Conservation (phyloP, 176 grass and related monocot species). For the Ampelocalamus luodianensis region DNA sequence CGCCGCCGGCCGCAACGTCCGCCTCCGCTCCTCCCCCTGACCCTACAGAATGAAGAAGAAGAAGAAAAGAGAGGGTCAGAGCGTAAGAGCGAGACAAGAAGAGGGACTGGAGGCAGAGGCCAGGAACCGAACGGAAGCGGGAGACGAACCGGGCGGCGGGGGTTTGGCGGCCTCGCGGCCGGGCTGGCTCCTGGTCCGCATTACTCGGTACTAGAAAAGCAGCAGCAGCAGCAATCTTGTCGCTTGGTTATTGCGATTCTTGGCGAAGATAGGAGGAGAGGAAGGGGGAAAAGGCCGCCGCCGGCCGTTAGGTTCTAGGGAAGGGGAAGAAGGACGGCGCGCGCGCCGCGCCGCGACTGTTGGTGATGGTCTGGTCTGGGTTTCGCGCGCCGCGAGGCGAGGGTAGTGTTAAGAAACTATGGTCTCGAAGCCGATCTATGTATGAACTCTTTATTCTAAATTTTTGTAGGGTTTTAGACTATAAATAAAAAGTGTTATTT, state of each 20-base stretch:
- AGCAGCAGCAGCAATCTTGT: neutral
- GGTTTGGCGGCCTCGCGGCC: conserved; percentile 14
- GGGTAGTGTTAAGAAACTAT: too few relatives aligned
- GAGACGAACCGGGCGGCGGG: conserved; percentile 39
- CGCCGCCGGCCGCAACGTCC: neutral
- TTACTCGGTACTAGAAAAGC: neutral
- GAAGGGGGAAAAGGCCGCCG: neutral
- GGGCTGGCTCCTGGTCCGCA: conserved; percentile 64
- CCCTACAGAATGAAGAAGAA: neutral
- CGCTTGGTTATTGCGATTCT: conserved; percentile 7
- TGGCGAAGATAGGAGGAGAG: neutral
- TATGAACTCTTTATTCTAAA: too few relatives aligned
- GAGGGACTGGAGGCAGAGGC: too few relatives aligned
- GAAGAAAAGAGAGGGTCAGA: too few relatives aligned
- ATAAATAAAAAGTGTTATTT: too few relatives aligned
- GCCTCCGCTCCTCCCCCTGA: neutral
- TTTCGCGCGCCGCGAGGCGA: conserved; percentile 46
- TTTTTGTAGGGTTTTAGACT: too few relatives aligned
- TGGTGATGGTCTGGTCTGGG: neutral
- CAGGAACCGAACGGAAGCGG: neutral
- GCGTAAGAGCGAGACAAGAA: too few relatives aligned
- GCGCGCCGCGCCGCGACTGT: neutral
- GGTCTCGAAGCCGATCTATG: too few relatives aligned
- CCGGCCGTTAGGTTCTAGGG: conserved; percentile 44
- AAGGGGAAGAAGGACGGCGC: neutral